phyloP scores from a whole-genome alignment of 2,329 filamentous ascomycete species.

The Alternaria conjuncta region DNA sequence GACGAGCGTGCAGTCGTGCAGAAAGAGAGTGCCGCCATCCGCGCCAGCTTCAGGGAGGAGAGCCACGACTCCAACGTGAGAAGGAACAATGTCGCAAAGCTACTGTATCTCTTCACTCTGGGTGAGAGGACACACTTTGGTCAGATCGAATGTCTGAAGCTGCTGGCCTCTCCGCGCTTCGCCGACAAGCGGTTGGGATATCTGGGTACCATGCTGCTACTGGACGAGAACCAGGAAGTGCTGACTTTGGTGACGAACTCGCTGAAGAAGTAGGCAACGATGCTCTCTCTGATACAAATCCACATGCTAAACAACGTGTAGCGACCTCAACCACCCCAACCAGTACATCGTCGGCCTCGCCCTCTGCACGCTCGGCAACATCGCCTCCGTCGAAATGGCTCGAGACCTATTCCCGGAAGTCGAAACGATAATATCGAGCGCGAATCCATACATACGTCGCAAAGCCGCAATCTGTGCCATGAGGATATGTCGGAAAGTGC shows the following conservation, averaged over 20 bases:
- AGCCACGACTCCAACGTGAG: constrained; percentile 89
- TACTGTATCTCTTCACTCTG: constrained; percentile 96
- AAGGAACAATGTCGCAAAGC: constrained; percentile 98
- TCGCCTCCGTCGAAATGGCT: constrained; percentile 97
- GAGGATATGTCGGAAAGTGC: constrained; percentile 97
- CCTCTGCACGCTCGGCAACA: constrained; percentile 95
- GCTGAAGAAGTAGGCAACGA: constrained; percentile 78
- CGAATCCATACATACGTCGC: constrained; percentile 96
- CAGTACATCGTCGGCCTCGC: constrained; percentile 98
- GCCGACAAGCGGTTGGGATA: constrained; percentile 97
- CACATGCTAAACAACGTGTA: constrained; percentile 50
- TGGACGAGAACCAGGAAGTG: constrained; percentile 99
- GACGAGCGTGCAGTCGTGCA: constrained; percentile 98
- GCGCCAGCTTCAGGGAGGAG: constrained; percentile 97
- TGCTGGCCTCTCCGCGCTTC: constrained; percentile 94
- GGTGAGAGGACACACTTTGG: constrained; percentile 98
- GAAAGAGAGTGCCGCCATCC: constrained; percentile 97
- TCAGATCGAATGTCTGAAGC: constrained; percentile 98
- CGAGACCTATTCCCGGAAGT: constrained; percentile 96
- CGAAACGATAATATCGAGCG: constrained; percentile 86
- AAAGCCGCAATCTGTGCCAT: constrained; percentile 99
- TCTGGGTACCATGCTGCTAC: constrained; percentile 89
- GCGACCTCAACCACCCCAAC: constrained; percentile 95
- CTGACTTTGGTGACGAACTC: constrained; percentile 97
- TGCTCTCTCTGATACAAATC: too few species aligned